These are phyloP conservation scores for Solanum tarijense DNA, from an alignment of 257 asterid genomes.

Conservation along the genomic window DNA sequence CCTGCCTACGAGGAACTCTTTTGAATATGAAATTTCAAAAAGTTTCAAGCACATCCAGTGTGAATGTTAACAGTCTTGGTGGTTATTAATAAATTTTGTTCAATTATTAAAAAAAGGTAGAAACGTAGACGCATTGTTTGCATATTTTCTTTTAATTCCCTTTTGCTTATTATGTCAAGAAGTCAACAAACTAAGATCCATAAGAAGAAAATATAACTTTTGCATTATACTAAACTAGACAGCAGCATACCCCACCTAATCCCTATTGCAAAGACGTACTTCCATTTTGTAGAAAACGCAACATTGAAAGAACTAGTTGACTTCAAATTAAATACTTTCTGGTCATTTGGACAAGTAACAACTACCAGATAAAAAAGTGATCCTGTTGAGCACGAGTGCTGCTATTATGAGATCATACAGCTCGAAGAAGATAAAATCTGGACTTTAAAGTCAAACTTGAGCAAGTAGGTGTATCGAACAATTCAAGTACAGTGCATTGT, in stretches of 20 bases:
- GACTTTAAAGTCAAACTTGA: background rate
- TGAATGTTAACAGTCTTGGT: background rate
- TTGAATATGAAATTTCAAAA: background rate
- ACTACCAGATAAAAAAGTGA: background rate
- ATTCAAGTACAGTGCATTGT: background rate
- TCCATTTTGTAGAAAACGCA: background rate
- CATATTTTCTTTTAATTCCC: background rate
- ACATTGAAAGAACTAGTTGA: background rate
- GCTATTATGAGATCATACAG: background rate
- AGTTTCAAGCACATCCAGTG: background rate
- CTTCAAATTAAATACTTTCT: background rate
- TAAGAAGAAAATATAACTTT: background rate
- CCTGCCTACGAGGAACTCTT: background rate
- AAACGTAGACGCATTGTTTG: background rate
- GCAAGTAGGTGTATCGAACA: background rate
- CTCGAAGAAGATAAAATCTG: background rate
- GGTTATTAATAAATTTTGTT: background rate
- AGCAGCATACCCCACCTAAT: background rate
- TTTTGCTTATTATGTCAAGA: background rate
- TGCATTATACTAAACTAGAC: background rate
- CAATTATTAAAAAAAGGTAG: background rate
- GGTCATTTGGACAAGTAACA: background rate
- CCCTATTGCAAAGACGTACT: background rate
- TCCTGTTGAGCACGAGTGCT: background rate
- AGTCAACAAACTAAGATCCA: background rate